Conservation (phyloP, 768 basidiomycete species). For the Neoboletus subvelutipes region DNA sequence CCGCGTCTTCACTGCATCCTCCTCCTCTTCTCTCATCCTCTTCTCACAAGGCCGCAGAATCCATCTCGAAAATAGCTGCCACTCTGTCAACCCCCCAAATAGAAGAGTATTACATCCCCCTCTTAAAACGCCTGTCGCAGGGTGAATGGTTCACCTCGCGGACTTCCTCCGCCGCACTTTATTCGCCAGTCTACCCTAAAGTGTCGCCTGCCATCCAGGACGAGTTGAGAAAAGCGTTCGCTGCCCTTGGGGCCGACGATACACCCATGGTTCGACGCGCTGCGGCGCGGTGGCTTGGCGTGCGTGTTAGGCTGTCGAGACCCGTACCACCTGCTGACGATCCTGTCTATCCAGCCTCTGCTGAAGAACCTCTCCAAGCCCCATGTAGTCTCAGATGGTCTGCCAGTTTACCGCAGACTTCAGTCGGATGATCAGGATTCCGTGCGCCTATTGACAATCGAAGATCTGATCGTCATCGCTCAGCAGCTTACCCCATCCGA, state of each 20-base stretch:
- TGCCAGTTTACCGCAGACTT: slow-evolving; percentile 91
- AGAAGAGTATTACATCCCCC: slow-evolving; percentile 89
- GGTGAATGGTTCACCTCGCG: slow-evolving; percentile 99
- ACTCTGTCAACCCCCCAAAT: slow-evolving; percentile 77
- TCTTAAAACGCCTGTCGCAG: slow-evolving; percentile 81
- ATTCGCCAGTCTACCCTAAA: slow-evolving; percentile 84
- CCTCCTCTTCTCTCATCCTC: slow-evolving; percentile 2
- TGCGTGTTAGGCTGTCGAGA: slow-evolving; percentile 43
- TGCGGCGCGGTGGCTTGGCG: slow-evolving; percentile 94
- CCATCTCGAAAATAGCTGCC: slow-evolving; percentile 84
- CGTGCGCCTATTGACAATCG: slow-evolving; percentile 91
- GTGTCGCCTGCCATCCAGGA: slow-evolving; percentile 74
- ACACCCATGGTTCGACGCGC: slow-evolving; percentile 98
- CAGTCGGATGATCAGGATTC: slow-evolving; percentile 98
- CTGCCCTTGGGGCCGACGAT: slow-evolving; percentile 83
- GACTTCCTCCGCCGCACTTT: slow-evolving; percentile 92
- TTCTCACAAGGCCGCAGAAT: slow-evolving; percentile 80
- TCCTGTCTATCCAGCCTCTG: slow-evolving; percentile 54
- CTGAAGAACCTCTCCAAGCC: slow-evolving; percentile 75
- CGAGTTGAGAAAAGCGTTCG: slow-evolving; percentile 84
- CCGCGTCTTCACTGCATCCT: not conserved
- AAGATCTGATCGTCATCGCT: slow-evolving; percentile 92
- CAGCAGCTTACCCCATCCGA: slow-evolving; percentile 82
- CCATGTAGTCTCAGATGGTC: slow-evolving; percentile 80
- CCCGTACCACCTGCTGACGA: slow-evolving; percentile 10